A percentile compares a stretch with the other conserved stretches of the same genome.
phyloP scores from a whole-genome alignment of 2,329 filamentous ascomycete genomes.

The Apiospora rasikravindrae region DNA sequence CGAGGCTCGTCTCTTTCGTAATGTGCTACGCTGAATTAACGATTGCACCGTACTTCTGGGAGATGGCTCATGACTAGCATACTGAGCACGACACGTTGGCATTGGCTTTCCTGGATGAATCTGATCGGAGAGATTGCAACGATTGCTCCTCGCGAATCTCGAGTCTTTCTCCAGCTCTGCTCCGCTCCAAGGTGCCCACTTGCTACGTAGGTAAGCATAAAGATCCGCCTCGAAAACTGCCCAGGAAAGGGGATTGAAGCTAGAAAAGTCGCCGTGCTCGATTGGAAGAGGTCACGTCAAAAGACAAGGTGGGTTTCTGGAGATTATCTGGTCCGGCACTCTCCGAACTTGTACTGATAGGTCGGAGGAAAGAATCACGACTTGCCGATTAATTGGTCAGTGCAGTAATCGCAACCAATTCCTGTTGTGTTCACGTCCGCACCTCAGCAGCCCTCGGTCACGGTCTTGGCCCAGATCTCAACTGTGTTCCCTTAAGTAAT shows the following conservation, averaged over 20 bases:
- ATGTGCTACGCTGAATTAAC: slow-evolving; percentile 84
- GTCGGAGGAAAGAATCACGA: background rate
- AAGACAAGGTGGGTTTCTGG: background rate
- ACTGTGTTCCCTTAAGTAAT: background rate
- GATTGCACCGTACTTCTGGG: slow-evolving; percentile 93
- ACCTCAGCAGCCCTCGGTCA: background rate
- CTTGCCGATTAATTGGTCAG: background rate
- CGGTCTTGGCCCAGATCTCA: background rate
- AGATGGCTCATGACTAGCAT: slow-evolving; percentile 72
- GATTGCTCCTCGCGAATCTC: slow-evolving; percentile 5
- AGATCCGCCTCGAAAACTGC: background rate
- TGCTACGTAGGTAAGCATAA: background rate
- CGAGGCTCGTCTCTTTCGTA: slow-evolving; percentile 73
- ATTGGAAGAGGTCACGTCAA: background rate
- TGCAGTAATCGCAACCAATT: background rate
- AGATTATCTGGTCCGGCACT: background rate
- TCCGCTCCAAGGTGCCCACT: background rate
- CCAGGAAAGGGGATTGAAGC: background rate
- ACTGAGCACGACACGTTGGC: background rate
- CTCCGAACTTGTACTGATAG: background rate
- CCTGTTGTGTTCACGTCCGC: background rate
- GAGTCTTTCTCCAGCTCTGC: background rate
- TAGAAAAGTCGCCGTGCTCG: background rate
- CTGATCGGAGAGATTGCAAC: background rate
- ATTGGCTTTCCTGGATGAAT: background rate